Percentiles rank a stretch among this genome's conserved stretches.
Conservation (phyloP, 768 basidiomycete genomes). For the Nidularia pulvinata region DNA sequence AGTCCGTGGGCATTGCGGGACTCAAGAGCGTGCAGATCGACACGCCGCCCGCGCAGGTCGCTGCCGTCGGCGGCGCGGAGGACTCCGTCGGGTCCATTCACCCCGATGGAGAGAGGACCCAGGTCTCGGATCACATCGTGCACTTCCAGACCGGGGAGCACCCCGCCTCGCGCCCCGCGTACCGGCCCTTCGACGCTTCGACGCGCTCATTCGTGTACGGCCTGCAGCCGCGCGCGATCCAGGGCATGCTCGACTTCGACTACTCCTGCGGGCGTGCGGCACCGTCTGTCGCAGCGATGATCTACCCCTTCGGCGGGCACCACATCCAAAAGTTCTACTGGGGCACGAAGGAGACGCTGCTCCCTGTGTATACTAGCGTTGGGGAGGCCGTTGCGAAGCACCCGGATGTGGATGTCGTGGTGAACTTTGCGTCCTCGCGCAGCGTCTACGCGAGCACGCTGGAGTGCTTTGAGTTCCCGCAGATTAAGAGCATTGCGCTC, state of each 20-base stretch:
- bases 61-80: conserved; percentile 33
- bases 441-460: conserved; percentile 95
- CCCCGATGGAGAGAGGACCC: conserved; percentile 77
- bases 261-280: conserved; percentile 92
- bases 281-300: conserved; percentile 98
- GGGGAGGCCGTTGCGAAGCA: conserved; percentile 94
- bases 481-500: conserved; percentile 73
- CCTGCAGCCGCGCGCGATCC: conserved; percentile 98
- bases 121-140: conserved; percentile 88
- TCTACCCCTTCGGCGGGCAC: conserved; percentile 99
- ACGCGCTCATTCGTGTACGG: conserved; percentile 99
- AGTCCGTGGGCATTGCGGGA: conserved; percentile 28
- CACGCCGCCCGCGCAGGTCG: conserved; percentile 35
- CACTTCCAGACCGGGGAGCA: conserved; percentile 65
- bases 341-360: conserved; percentile 98
- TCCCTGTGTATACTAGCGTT: conserved; percentile 95
- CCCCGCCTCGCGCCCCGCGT: conserved; percentile 63
- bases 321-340: conserved; percentile 99
- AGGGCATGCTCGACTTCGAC: conserved; percentile 97
- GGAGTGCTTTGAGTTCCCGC: conserved; percentile 73
- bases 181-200: conserved; percentile 87
- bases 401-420: conserved; percentile 94
- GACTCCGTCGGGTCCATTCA: conserved; percentile 71
- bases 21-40: conserved; percentile 32
- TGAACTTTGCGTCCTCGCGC: conserved; percentile 96